Base-by-base conservation (phyloP, 805 yeast genomes). In the Starmerella apicola region DNA sequence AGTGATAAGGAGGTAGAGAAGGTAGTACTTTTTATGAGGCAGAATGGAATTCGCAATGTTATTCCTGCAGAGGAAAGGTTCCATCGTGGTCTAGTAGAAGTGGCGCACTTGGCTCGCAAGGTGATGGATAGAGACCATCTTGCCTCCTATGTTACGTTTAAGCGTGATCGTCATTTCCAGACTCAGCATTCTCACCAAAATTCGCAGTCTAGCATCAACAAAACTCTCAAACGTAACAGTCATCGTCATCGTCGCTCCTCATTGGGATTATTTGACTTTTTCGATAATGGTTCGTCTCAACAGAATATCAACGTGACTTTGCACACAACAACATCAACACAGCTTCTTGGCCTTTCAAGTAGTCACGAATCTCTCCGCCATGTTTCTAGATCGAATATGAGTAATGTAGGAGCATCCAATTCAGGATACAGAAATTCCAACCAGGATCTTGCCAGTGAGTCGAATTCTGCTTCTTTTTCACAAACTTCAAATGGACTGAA, bases 11-110 rank as follows among this genome's bases (percentile, higher is more conserved):
- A 60, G 32, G 54, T 59, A 4, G 61, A 59, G 13, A 39, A 48
- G 0, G 56, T 59, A 5, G 32, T 42, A 26, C 42, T 49, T 18
- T 60, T 53, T 52, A 41, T 60, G 35, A 47, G 53, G 13, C 52
- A 54, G 10, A 52, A 53, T 40, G 51, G 54, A 3, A 54, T 56
- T 19, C 61, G 57, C 32, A 59, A 58, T 33, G 46, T 59, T 28
- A 52, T 62, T 31, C 53, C 48, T 4, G 58, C 59, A 10, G 65
- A 60, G 37, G 65, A 60, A 40, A 40, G 51, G n/a, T 50, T 60
- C 24, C 64, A 58, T 29, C 41, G 65, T 13, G 59, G 54, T 32
- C 51, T 55, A 32, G 56, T 59, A 28, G 65, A 60, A 39, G 44
- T 59, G 4, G 60, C 54, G 12, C 47, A 38, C 16, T 47, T 59